These are phyloP conservation scores for Acer yangbiense DNA, from an alignment of 345 rosid genomes.

Conservation along the genomic window DNA sequence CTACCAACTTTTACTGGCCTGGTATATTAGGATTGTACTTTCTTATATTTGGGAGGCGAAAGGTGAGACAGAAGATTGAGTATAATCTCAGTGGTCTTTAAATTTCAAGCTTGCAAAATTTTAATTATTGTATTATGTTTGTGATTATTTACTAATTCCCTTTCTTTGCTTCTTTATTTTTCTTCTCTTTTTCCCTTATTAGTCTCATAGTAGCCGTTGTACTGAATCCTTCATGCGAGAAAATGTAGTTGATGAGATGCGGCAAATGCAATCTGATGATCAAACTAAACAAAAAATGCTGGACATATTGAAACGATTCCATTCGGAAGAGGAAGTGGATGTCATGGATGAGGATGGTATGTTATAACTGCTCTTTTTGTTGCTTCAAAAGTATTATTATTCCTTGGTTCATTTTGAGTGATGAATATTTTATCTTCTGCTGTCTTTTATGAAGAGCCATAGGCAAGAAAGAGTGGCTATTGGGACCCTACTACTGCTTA, in stretches of 20 bases:
- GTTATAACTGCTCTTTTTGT: neutral
- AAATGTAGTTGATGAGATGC: conserved; percentile 77
- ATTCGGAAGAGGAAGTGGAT: conserved; percentile 62
- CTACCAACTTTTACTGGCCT: neutral
- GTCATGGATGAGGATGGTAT: conserved; percentile 50
- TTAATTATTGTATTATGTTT: neutral
- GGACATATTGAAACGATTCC: conserved; percentile 73
- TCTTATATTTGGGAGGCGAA: neutral
- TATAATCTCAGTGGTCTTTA: too few relatives aligned
- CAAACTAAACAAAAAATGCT: conserved; percentile 70
- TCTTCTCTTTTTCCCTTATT: neutral
- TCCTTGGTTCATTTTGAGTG: neutral
- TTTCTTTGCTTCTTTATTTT: neutral
- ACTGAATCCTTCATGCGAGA: conserved; percentile 95
- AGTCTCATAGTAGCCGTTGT: conserved; percentile 85
- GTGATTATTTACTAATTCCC: neutral
- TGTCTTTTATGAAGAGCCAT: neutral
- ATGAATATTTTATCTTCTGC: neutral
- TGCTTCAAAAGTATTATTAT: neutral
- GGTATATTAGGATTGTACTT: neutral
- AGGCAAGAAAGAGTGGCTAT: neutral
- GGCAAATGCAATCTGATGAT: conserved; percentile 61
- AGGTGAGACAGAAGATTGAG: too few relatives aligned
- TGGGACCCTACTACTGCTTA: neutral
- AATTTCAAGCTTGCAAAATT: too few relatives aligned